Percentiles rank a stretch among this genome's conserved stretches.
Conservation (phyloP, 139 green algal genomes). For the Volvox reticuliferus region DNA sequence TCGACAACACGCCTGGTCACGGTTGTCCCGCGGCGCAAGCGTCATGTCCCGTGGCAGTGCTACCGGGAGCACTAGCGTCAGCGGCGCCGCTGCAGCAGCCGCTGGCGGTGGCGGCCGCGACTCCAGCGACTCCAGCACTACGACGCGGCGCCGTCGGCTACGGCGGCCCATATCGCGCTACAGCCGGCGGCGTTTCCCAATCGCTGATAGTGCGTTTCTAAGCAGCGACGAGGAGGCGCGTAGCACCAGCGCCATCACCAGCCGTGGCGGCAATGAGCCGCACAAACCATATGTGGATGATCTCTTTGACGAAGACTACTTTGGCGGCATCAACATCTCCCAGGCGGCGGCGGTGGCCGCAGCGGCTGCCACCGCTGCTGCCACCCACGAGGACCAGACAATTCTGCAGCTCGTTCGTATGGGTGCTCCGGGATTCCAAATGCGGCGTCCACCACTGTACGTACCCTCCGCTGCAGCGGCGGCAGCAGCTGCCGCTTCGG, state of each 20-base stretch:
- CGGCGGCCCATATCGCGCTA: constrained; percentile 5
- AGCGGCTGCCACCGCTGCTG: constrained; percentile 2
- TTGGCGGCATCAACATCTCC: neutral
- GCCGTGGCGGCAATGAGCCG: neutral
- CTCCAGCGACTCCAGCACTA: neutral
- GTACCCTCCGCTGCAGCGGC: neutral
- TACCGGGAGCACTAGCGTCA: neutral
- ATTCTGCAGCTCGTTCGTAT: neutral
- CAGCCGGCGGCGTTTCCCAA: constrained; percentile 23
- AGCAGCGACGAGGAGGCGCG: neutral
- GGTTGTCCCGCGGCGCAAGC: constrained; percentile 24
- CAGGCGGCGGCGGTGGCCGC: neutral
- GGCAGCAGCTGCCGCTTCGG: neutral
- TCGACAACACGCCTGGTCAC: neutral
- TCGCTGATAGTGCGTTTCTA: constrained; percentile 12
- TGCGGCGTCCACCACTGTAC: neutral
- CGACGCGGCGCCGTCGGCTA: neutral
- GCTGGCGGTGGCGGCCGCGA: neutral
- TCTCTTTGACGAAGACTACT: constrained; percentile 22
- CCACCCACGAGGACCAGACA: neutral
- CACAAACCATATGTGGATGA: constrained; percentile 19
- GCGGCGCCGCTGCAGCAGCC: neutral
- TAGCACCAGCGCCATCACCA: neutral
- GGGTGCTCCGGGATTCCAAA: constrained; percentile 5
- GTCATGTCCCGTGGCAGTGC: neutral